A percentile compares a stretch with the other conserved stretches of the same genome.
Evolutionary conservation across 371 early-diverging fungal genomes (phyloP).

Genomic region (Syncephalis fuscata): DNA sequence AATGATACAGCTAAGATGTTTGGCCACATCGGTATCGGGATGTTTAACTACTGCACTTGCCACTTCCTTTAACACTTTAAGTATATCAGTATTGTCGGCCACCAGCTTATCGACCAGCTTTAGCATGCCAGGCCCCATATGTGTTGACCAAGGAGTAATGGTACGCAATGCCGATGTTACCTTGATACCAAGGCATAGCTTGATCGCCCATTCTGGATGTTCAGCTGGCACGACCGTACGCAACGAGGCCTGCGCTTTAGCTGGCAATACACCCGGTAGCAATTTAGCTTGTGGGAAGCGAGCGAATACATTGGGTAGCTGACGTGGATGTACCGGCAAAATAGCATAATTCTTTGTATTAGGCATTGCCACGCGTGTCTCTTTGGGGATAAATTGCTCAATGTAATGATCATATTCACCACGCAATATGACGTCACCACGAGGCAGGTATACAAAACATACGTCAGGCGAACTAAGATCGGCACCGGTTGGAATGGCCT

Average conservation of each 20-base stretch:
- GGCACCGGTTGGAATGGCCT: slow-evolving; percentile 21
- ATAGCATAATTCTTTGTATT: slow-evolving; percentile 18
- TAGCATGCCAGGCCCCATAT: slow-evolving; percentile 42
- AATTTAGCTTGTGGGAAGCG: slow-evolving; percentile 25
- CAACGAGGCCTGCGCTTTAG: slow-evolving; percentile 44
- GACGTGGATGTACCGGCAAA: slow-evolving; percentile 46
- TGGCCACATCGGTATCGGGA: slow-evolving; percentile 39
- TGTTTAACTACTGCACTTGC: slow-evolving; percentile 30
- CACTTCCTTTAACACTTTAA: slow-evolving; percentile 23
- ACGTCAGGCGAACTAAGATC: slow-evolving; percentile 25
- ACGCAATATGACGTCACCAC: slow-evolving; percentile 19
- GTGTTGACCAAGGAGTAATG: slow-evolving; percentile 48
- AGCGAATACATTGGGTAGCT: slow-evolving; percentile 35
- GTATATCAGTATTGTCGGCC: slow-evolving; percentile 17
- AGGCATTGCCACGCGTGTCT: slow-evolving; percentile 2
- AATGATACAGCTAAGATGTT: slow-evolving; percentile 46
- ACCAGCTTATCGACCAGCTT: slow-evolving; percentile 26
- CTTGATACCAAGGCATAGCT: slow-evolving; percentile 49
- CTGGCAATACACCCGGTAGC: slow-evolving; percentile 21
- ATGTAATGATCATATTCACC: slow-evolving; percentile 28
- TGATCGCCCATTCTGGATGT: slow-evolving; percentile 23
- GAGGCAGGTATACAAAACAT: slow-evolving; percentile 31
- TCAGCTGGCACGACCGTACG: slow-evolving; percentile 38
- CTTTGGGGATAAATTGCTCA: slow-evolving; percentile 13
- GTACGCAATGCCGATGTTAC: slow-evolving; percentile 56